Percentiles rank a stretch among this genome's conserved stretches.
Conservation (phyloP, 1,284 basidiomycete species). For the Takashimella tepidaria region DNA sequence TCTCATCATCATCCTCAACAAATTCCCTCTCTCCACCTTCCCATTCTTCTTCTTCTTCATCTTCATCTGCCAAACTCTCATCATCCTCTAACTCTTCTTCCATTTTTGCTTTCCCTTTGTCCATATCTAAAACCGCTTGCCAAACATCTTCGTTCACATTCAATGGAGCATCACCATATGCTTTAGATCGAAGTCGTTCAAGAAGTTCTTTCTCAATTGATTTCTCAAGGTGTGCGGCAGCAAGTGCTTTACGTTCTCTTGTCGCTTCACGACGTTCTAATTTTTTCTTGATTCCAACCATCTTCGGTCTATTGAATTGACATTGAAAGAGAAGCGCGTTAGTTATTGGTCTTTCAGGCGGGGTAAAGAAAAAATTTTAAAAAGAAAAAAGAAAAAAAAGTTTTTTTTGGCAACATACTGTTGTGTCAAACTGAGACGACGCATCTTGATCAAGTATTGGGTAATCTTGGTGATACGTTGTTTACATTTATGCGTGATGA, state of each 20-base stretch:
- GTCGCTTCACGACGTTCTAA: slow-evolving; percentile 89
- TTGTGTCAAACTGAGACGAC: slow-evolving; percentile 79
- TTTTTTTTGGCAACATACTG: slow-evolving; percentile 58
- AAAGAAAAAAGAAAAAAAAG: slow-evolving; percentile 2
- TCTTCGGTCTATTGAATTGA: slow-evolving; percentile 68
- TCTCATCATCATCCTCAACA: slow-evolving; percentile 70
- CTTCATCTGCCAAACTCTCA: slow-evolving; percentile 55
- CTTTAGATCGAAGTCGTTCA: slow-evolving; percentile 89
- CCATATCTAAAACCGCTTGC: slow-evolving; percentile 79
- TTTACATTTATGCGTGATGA: slow-evolving; percentile 97
- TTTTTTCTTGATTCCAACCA: slow-evolving; percentile 96
- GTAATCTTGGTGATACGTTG: slow-evolving; percentile 98
- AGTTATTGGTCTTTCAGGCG: no score
- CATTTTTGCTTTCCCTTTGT: slow-evolving; percentile 54
- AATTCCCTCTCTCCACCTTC: slow-evolving; percentile 61
- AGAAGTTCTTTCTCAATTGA: slow-evolving; percentile 95
- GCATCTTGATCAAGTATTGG: slow-evolving; percentile 98
- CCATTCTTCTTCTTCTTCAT: slow-evolving; percentile 51
- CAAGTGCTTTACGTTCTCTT: slow-evolving; percentile 91
- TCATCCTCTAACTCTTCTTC: slow-evolving; percentile 55
- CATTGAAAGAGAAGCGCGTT: slow-evolving; percentile 7
- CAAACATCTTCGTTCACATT: slow-evolving; percentile 99
- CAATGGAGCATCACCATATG: slow-evolving; percentile 93
- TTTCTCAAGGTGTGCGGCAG: slow-evolving; percentile 87
- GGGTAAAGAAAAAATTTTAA: no score